Evolutionary conservation across 768 basidiomycete genomes (phyloP), one percentile per base, ranked within the genome.

Genomic region (Trichaptum fuscoviolaceum): DNA sequence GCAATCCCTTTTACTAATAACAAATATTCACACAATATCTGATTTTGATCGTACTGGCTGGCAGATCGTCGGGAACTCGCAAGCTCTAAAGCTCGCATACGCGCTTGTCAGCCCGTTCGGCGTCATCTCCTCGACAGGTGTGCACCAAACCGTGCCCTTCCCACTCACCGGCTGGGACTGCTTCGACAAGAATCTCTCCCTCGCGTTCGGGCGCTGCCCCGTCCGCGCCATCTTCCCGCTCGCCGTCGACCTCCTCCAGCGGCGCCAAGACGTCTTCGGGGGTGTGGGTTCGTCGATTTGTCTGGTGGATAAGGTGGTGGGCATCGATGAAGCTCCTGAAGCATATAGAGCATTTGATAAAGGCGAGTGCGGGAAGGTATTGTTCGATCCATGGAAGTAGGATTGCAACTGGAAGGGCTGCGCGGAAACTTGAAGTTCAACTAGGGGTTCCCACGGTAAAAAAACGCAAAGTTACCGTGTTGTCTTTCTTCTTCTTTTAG

Each of bases 201-300:
- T 92, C 26, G 88, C 91, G 70, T 93, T 93, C 73, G 92, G 92
- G 9, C 85, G 91, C 10, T 93, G 91, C 69, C 92, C 90, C 20
- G 90, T 91, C 5, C 85, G 89, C 17, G 86, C 91, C 0, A 86
- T 92, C 84, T 87, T 93, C 70, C 88, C 88, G 10, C 75, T 84
- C 66, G 92, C 91, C 1, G 81, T 90, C 52, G 87, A 87, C 70
- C 74, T 93, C 30, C 76, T 93, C 34, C 79, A 88, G 60, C 86
- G 87, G 71, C 79, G 88, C 35, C 89, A 88, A 71, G 89, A 91
- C 70, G 80, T 92, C 0, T 89, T 93, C 68, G 90, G 88, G n/a
- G 77, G 79, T n/a, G 81, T 92, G 0, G 90, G 91, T 3, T 77
- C 81, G 35, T 77, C 81, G 18, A 80, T 82, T 9, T 88, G 86